phyloP scores from a whole-genome alignment of 306 rosid species.

The Abrus pulchellus region DNA sequence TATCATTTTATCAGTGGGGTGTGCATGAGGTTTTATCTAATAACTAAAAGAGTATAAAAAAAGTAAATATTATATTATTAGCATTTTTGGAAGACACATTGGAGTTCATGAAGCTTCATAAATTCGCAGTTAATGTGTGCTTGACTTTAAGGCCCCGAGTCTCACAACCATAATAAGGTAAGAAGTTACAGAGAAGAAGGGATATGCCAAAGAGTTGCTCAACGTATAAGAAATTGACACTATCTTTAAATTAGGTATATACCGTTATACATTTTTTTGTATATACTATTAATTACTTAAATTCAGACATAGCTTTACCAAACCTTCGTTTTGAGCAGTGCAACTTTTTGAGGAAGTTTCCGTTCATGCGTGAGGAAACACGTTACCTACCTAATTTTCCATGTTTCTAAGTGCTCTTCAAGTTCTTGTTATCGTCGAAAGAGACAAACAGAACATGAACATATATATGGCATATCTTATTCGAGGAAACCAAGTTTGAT shows the following conservation, averaged over 20 bases:
- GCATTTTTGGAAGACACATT: background rate
- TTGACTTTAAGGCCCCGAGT: slow-evolving; percentile 13
- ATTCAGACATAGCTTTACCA: slow-evolving; percentile 3
- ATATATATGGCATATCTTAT: background rate
- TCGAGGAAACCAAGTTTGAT: slow-evolving; percentile 53
- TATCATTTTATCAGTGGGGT: background rate
- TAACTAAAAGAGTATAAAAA: background rate
- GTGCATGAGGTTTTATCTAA: background rate
- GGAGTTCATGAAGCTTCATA: background rate
- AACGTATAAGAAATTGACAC: slow-evolving; percentile 4
- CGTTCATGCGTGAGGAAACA: slow-evolving; percentile 32
- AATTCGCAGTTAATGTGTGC: background rate
- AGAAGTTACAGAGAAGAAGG: background rate
- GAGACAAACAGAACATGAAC: slow-evolving; percentile 5
- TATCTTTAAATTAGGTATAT: slow-evolving; percentile 27
- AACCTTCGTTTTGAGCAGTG: slow-evolving; percentile 11
- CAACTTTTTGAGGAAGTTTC: slow-evolving; percentile 27
- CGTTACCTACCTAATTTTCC: slow-evolving; percentile 29
- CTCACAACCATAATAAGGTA: background rate
- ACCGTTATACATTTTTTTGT: slow-evolving; percentile 26
- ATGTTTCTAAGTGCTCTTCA: slow-evolving; percentile 30
- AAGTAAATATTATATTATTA: background rate
- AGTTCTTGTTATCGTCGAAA: slow-evolving; percentile 37
- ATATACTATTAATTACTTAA: background rate
- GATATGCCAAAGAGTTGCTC: background rate